Base-by-base conservation (phyloP, 1,284 basidiomycete genomes). In the Puccinia hordei region DNA sequence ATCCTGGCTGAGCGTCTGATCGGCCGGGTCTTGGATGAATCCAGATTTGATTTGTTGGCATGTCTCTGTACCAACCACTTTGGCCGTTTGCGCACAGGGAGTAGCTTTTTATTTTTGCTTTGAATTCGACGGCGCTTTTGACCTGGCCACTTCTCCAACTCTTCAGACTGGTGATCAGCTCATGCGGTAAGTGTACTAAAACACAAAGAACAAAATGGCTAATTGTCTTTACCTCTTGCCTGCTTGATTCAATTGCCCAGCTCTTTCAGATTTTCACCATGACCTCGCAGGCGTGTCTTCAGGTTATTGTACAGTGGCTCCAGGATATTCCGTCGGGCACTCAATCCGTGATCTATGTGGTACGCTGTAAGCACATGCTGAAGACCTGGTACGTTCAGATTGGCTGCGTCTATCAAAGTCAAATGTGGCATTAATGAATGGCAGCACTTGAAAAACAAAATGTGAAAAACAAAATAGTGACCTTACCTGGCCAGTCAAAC, bases 1-100 rank as follows among this genome's bases (percentile, higher is more conserved):
- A 59, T 59, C 57, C 27, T 59, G 27, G 57, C 27, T 33, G 57
- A 59, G 57, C 57, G 57, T 35, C 57, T 59, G 57, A 59, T 59
- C 1, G 57, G 57, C 13, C 4, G 57, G 27, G 3, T 59, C 27
- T 30, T 13, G 17, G 27, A 19, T 33, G 5, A 1, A 12, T 59
- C 57, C 5, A n/a, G 10, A 6, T 59, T 30, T 35, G 57, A 30
- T 33, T 59, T 59, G 1, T 59, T 35, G 3, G 57, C 10, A 9
- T 33, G 57, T 27, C 13, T 59, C 57, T 59, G 30, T 9, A 12
- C 27, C 57, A 59, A n/a, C 57, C 57, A 59, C 3, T 33, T 17
- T 19, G 27, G 24, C 1, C 57, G 57, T 33, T 24, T 13, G 57
- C 57, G 57, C 57, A 59, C 4, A 33, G 57, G 57, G 12, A 27